These are phyloP conservation scores for Suillus lakei DNA, from an alignment of 768 basidiomycete genomes.

Conservation along the genomic window DNA sequence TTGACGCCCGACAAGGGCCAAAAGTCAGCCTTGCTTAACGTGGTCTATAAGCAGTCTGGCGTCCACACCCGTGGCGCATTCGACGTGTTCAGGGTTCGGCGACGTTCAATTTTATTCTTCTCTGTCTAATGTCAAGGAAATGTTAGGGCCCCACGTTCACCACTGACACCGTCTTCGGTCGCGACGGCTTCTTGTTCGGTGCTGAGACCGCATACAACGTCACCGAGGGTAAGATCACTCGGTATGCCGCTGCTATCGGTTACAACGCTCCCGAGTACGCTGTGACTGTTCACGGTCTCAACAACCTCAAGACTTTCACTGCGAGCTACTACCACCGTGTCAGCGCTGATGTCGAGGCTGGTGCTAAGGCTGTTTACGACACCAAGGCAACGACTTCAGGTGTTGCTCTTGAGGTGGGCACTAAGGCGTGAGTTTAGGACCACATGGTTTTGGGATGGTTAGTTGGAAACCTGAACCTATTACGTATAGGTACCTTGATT, in stretches of 20 bases:
- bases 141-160: conserved; percentile 94
- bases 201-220: conserved; percentile 97
- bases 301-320: conserved; percentile 91
- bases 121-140: conserved; percentile 12
- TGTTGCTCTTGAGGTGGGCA: conserved; percentile 92
- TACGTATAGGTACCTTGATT: conserved; percentile 71
- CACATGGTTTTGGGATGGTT: not conserved
- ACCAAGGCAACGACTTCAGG: conserved; percentile 85
- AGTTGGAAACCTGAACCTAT: not conserved
- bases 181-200: conserved; percentile 97
- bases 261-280: conserved; percentile 97
- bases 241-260: conserved; percentile 90
- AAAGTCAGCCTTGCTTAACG: conserved; percentile 83
- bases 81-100: conserved; percentile 89
- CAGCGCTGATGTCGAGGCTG: conserved; percentile 88
- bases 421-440: conserved; percentile 76
- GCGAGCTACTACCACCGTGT: conserved; percentile 99
- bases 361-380: conserved; percentile 96
- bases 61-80: conserved; percentile 90
- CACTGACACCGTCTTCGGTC: conserved; percentile 92
- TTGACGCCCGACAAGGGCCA: conserved; percentile 86
- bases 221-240: conserved; percentile 88
- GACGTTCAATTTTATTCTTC: not conserved
- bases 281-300: conserved; percentile 91
- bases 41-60: conserved; percentile 94